A percentile compares a stretch with the other conserved stretches of the same genome.
Evolutionary conservation across 257 asterid species (phyloP).

Genomic region (Capsicum pubescens): DNA sequence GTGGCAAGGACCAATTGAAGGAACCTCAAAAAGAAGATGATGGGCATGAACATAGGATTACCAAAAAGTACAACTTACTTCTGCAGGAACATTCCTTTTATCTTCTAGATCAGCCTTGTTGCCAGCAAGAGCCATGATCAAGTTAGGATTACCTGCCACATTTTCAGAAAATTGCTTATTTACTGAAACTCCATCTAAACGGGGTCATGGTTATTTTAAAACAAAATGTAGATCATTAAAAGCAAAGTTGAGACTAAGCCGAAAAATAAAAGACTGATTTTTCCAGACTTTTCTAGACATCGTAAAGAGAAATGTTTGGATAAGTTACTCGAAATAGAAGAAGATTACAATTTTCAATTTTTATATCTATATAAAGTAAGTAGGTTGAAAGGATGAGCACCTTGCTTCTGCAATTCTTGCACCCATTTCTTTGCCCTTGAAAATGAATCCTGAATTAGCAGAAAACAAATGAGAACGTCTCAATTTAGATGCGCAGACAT

Average conservation of each 20-base stretch:
- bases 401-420: slow-evolving; percentile 96
- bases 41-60: background rate
- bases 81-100: slow-evolving; percentile 75
- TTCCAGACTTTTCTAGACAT: background rate
- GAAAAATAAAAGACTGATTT: background rate
- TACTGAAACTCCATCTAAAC: background rate
- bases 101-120: slow-evolving; percentile 92
- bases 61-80: slow-evolving; percentile 53
- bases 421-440: slow-evolving; percentile 96
- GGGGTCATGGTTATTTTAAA: background rate
- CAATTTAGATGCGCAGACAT: slow-evolving; percentile 5
- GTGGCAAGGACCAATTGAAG: background rate
- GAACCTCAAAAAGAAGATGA: background rate
- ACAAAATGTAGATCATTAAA: background rate
- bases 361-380: background rate
- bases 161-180: slow-evolving; percentile 15
- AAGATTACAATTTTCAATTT: background rate
- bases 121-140: slow-evolving; percentile 95
- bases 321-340: background rate
- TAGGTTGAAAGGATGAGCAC: slow-evolving; percentile 41
- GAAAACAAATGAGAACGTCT: slow-evolving; percentile 29
- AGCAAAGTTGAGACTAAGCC: background rate
- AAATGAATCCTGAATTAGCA: slow-evolving; percentile 69
- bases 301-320: background rate
- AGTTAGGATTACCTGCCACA: slow-evolving; percentile 75